Base-by-base conservation (phyloP, 352 stramenopile genomes). In the Globisporangium viniferum region DNA sequence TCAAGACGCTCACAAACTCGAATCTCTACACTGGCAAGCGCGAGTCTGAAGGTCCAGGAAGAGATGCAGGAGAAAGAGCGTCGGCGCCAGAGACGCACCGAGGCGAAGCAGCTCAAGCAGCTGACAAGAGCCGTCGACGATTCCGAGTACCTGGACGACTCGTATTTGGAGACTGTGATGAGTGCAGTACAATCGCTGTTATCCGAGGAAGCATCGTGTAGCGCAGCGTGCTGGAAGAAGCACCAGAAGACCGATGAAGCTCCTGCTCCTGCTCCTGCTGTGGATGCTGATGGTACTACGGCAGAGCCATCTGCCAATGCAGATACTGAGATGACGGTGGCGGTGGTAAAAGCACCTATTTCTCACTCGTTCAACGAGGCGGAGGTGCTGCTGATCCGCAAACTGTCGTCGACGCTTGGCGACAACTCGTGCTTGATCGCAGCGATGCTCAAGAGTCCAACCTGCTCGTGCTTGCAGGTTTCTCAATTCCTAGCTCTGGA, bases 141-240 rank as follows among this genome's bases (percentile, higher is more conserved):
- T 18, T 89, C 80, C 2, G 85, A 93, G 69, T 93, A 93, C 55
- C 35, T 91, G 31, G 85, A 93, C 49, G 80, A 89, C 57, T 89
- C 82, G 12, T 90, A 89, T 39, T 51, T 80, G 5, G 66, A 73
- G 0, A 69, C 67, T 22, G 69, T 91, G 20, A 78, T 71, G 10
- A 41, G 39, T 5, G 51, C 58, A 2, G 62, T 83, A 59, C 58
- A 73, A 46, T 46, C 61, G 9, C 55, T 82, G 8, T 14, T 74
- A 12, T 68, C 66, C 0, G 41, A 65, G 2, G 67, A 71, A 15
- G 18, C 36, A 2, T 51, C 71, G 4, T 92, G 84, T 60, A 72
- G 82, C 18, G 24, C 58, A 4, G 67, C 57, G 0, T 92, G 84
- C 68, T 87, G 74, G 71, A 76, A 88, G 41, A 62, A 31, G n/a